These are phyloP conservation scores for Monosporascus sp. DNA, from an alignment of 2,329 filamentous ascomycete genomes.

Conservation along the genomic window DNA sequence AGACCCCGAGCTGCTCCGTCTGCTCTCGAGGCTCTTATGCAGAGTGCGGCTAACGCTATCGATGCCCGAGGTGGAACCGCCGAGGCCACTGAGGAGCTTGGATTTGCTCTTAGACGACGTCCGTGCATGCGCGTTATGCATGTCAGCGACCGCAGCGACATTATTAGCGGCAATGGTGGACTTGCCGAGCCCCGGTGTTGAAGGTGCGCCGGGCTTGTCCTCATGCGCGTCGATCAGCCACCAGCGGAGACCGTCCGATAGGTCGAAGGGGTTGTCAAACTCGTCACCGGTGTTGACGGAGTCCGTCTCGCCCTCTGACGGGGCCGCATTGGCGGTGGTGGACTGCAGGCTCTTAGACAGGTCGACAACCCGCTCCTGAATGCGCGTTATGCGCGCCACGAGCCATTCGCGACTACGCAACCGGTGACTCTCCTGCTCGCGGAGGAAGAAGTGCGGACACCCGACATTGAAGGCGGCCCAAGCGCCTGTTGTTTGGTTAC, in stretches of 20 bases:
- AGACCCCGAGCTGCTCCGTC: conserved; percentile 80
- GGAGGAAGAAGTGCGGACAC: conserved; percentile 93
- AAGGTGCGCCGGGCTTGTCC: conserved; percentile 85
- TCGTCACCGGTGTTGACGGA: conserved; percentile 57
- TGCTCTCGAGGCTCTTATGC: conserved; percentile 84
- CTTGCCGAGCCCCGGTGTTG: conserved; percentile 88
- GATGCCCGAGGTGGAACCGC: conserved; percentile 50
- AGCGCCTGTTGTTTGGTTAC: conserved; percentile 88
- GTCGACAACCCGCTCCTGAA: conserved; percentile 92
- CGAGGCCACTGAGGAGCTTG: conserved; percentile 24
- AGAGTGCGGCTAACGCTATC: conserved; percentile 72
- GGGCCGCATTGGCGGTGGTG: conserved; percentile 35
- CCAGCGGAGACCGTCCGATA: conserved; percentile 93
- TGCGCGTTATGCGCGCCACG: conserved; percentile 84
- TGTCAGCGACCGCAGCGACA: conserved; percentile 78
- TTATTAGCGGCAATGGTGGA: conserved; percentile 84
- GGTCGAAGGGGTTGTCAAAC: conserved; percentile 94
- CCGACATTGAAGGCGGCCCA: conserved; percentile 99
- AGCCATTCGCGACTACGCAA: conserved; percentile 87
- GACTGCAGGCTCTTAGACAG: conserved; percentile 67
- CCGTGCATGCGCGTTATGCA: conserved; percentile 44
- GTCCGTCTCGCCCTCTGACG: conserved; percentile 39
- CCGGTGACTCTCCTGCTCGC: conserved; percentile 85
- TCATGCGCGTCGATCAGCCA: conserved; percentile 91
- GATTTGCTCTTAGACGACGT: conserved; percentile 34